A percentile compares a stretch with the other conserved stretches of the same genome.
phyloP scores from a whole-genome alignment of 768 basidiomycete genomes.

The Tulasnella sp. region DNA sequence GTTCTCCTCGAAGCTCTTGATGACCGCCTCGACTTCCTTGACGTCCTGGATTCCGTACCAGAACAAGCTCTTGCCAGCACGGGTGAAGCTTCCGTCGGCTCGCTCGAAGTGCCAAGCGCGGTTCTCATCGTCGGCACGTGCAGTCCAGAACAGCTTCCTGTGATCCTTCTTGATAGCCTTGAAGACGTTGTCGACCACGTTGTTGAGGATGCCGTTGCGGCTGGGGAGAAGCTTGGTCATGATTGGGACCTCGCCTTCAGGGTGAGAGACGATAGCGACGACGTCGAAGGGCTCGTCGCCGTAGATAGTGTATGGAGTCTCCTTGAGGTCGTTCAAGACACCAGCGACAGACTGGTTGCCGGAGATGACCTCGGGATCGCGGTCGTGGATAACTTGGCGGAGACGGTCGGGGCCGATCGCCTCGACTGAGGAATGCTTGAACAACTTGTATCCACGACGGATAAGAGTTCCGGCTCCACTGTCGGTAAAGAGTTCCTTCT shows the following conservation, averaged over 20 bases:
- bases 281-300: constrained; percentile 98
- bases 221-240: constrained; percentile 88
- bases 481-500: constrained; percentile 98
- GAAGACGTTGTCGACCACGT: constrained; percentile 95
- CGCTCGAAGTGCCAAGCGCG: constrained; percentile 98
- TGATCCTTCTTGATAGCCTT: constrained; percentile 93
- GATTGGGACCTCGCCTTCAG: constrained; percentile 76
- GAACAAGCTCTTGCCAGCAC: constrained; percentile 87
- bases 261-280: constrained; percentile 87
- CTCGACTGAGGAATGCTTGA: constrained; percentile 75
- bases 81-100: constrained; percentile 93
- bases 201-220: constrained; percentile 82
- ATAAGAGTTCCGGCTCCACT: constrained; percentile 96
- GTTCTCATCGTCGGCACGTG: constrained; percentile 91
- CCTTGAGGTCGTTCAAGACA: constrained; percentile 69
- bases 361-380: constrained; percentile 80
- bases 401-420: constrained; percentile 86
- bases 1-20: constrained; percentile 53
- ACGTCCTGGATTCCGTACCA: constrained; percentile 96
- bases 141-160: constrained; percentile 93
- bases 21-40: constrained; percentile 77
- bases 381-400: constrained; percentile 88
- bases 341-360: constrained; percentile 81
- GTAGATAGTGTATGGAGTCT: constrained; percentile 83
- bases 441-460: constrained; percentile 94